phyloP scores from a whole-genome alignment of 768 basidiomycete genomes.

The Cytidiella melzeri region DNA sequence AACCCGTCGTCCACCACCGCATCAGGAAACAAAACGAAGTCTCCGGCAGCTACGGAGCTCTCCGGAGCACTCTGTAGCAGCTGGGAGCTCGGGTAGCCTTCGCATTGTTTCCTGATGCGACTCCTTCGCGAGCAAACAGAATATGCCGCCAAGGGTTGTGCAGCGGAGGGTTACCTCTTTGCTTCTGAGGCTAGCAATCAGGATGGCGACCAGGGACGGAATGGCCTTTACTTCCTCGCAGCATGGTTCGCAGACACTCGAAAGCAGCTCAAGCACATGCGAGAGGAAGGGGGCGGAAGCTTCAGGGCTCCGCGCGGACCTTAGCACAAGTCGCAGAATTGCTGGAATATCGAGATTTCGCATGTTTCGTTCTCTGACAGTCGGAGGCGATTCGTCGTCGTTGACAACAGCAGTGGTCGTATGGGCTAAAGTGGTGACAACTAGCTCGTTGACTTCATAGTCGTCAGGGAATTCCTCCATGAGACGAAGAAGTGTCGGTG shows the following conservation, averaged over 20 bases:
- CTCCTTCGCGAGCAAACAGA: constrained; percentile 41
- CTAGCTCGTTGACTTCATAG: constrained; percentile 40
- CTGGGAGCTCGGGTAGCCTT: too few species aligned
- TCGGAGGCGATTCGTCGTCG: constrained; percentile 31
- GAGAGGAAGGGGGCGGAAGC: constrained; percentile 38
- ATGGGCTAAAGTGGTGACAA: constrained; percentile 48
- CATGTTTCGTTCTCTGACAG: constrained; percentile 33
- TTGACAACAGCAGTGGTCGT: constrained; percentile 39
- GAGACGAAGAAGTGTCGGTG: constrained; percentile 36
- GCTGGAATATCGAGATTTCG: constrained; percentile 19
- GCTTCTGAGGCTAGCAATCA: constrained; percentile 52
- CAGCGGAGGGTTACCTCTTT: constrained; percentile 48
- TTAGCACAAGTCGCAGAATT: constrained; percentile 38
- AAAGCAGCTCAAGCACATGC: constrained; percentile 46
- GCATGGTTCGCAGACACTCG: constrained; percentile 38
- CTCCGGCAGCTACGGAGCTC: too few species aligned
- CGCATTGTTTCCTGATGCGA: too few species aligned
- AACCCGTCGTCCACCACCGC: constrained; percentile 36
- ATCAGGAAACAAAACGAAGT: too few species aligned
- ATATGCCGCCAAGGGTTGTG: constrained; percentile 45
- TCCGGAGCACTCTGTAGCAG: too few species aligned
- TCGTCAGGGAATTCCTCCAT: constrained; percentile 49
- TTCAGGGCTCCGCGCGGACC: constrained; percentile 37
- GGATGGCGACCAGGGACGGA: constrained; percentile 39
- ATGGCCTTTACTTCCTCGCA: constrained; percentile 37